Evolutionary conservation across 257 asterid genomes (phyloP).

Genomic region (Nicotiana tomentosiformis): DNA sequence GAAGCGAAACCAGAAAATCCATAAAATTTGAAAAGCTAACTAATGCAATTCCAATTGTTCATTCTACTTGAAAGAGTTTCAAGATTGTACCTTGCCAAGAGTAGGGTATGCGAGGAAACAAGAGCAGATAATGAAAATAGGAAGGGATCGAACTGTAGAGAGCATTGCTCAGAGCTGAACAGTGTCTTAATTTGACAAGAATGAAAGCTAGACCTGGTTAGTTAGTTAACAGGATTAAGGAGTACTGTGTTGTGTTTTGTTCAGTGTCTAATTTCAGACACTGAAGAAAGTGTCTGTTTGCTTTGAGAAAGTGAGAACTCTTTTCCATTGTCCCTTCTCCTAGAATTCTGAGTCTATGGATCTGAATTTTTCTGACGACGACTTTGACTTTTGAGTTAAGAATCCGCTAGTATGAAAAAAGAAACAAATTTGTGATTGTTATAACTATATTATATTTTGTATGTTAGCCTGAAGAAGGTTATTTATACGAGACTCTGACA

Average conservation of each 20-base stretch:
- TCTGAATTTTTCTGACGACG: not conserved
- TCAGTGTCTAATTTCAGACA: not conserved
- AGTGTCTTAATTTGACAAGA: not conserved
- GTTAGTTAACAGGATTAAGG: not conserved
- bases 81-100: conserved; percentile 9
- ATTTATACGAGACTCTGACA: too few species aligned
- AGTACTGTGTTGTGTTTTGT: not conserved
- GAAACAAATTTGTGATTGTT: too few species aligned
- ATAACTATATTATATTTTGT: too few species aligned
- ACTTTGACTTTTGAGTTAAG: not conserved
- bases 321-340: not conserved
- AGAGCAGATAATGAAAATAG: not conserved
- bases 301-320: not conserved
- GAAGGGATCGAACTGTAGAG: not conserved
- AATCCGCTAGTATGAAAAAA: too few species aligned
- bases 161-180: not conserved
- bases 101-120: not conserved
- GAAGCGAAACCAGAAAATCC: not conserved
- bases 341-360: not conserved
- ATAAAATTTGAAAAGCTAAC: not conserved
- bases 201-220: not conserved
- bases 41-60: too few species aligned
- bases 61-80: not conserved
- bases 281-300: not conserved
- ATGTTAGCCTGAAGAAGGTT: too few species aligned